phyloP scores from a whole-genome alignment of 345 rosid species.

The Limnanthes douglasii region DNA sequence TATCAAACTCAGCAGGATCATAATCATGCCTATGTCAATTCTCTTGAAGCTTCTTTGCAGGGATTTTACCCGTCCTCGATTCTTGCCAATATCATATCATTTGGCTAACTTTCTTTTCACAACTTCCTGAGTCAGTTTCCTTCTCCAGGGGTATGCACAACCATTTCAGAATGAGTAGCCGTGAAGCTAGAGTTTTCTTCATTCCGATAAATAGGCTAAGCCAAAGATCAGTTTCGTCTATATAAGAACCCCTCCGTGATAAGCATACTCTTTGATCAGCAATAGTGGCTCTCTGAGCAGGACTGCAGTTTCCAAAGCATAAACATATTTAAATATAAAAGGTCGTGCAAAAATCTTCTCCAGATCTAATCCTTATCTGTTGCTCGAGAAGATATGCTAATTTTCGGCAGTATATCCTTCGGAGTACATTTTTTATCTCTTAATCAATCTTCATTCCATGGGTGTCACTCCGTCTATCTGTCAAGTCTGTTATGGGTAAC shows the following conservation, averaged over 20 bases:
- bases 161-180: conserved; percentile 22
- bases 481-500: no score
- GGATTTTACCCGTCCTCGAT: no score
- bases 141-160: conserved; percentile 51
- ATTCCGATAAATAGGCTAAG: conserved; percentile 18
- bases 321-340: conserved; percentile 61
- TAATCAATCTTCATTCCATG: no score
- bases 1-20: no score
- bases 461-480: no score
- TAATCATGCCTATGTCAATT: no score
- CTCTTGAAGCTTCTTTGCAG: no score
- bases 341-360: conserved; percentile 51
- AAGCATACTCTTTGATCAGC: conserved; percentile 58
- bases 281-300: conserved; percentile 87
- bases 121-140: conserved; percentile 68
- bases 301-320: conserved; percentile 69
- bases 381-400: conserved; percentile 55
- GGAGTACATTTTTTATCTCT: conserved; percentile 61
- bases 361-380: conserved; percentile 65
- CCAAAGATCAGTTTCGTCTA: conserved; percentile 44
- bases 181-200: conserved; percentile 15
- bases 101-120: conserved; percentile 62
- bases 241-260: conserved; percentile 35
- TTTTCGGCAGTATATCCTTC: conserved; percentile 65
- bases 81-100: conserved; percentile 63